These are phyloP conservation scores for Hortiboletus flavorubellus DNA, from an alignment of 768 basidiomycete species.

Conservation along the genomic window DNA sequence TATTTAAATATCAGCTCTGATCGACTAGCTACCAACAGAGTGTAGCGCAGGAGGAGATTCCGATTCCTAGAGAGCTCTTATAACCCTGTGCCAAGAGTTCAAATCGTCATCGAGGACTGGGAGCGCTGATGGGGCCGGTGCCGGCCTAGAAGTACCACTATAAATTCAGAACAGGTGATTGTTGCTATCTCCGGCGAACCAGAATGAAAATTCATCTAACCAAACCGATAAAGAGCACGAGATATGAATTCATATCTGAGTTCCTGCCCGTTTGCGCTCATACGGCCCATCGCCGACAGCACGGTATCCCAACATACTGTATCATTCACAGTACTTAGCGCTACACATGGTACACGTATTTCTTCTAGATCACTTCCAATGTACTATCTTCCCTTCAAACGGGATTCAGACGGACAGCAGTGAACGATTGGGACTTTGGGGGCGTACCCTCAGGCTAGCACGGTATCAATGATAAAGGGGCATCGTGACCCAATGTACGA, in stretches of 20 bases:
- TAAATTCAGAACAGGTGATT: background rate
- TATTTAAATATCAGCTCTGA: background rate
- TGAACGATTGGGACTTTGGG: background rate
- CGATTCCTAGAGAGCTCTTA: too few species aligned
- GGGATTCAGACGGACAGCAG: background rate
- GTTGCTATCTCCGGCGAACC: background rate
- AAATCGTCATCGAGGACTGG: too few species aligned
- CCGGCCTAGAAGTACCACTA: background rate
- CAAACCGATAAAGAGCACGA: background rate
- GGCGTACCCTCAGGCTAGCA: background rate
- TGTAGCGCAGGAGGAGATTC: background rate
- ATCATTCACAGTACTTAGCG: background rate
- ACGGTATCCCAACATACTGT: background rate
- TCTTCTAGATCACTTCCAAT: background rate
- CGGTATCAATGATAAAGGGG: too few species aligned
- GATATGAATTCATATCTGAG: background rate
- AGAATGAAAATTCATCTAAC: background rate
- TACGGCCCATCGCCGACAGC: too few species aligned
- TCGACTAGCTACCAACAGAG: background rate
- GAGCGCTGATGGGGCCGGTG: too few species aligned
- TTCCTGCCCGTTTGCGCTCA: too few species aligned
- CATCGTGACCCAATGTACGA: background rate
- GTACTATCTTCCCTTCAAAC: background rate
- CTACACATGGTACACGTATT: background rate
- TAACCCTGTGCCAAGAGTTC: too few species aligned